Conservation (phyloP, 2,329 filamentous ascomycete genomes). For the Penicillium aurantiogriseum region DNA sequence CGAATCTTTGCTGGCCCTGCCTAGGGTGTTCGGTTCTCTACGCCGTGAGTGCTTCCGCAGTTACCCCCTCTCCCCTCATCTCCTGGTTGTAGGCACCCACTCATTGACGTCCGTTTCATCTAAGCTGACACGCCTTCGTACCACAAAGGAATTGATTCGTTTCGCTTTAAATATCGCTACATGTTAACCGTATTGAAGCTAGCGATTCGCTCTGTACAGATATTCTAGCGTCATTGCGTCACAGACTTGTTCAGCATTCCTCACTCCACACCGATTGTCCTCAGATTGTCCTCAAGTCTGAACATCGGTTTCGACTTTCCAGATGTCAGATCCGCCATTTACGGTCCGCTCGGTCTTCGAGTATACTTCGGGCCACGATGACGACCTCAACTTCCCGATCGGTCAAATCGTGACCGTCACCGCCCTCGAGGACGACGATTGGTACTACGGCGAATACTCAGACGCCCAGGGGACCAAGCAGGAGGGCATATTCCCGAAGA, state of each 20-base stretch:
- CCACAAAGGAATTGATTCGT: conserved; percentile 23
- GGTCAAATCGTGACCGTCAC: conserved; percentile 94
- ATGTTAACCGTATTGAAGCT: conserved; percentile 22
- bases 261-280: conserved; percentile 27
- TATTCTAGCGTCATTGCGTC: conserved; percentile 16
- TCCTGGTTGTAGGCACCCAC: conserved; percentile 24
- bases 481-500: conserved; percentile 88
- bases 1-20: conserved; percentile 8
- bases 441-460: conserved; percentile 86
- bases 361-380: conserved; percentile 87
- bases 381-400: conserved; percentile 82
- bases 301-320: conserved; percentile 37
- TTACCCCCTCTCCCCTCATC: conserved; percentile 22
- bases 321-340: conserved; percentile 72
- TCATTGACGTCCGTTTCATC: conserved; percentile 27
- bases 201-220: conserved; percentile 23
- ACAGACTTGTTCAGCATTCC: conserved; percentile 17
- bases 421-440: conserved; percentile 87
- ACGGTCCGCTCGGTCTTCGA: conserved; percentile 96
- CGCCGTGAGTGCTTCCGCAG: conserved; percentile 14
- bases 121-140: conserved; percentile 30
- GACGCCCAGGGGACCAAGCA: conserved; percentile 71
- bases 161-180: conserved; percentile 16
- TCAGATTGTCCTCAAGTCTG: conserved; percentile 23
- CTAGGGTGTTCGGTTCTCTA: conserved; percentile 10